A percentile compares a stretch with the other conserved stretches of the same genome.
Conservation (phyloP, 805 yeast genomes). For the Candida lessepsii region DNA sequence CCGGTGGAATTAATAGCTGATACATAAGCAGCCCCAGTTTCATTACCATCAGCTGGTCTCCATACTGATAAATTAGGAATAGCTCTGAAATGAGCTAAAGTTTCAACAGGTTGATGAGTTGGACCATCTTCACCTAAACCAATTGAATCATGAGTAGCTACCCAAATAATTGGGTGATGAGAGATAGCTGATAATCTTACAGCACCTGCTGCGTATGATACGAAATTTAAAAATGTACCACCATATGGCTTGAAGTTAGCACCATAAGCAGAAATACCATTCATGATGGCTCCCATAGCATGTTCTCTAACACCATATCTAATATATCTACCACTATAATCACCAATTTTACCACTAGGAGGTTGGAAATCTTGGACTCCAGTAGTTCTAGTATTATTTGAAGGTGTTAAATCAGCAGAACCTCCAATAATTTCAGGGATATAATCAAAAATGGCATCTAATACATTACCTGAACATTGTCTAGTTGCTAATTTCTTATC, state of each 20-base stretch:
- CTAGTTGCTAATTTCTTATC: constrained; percentile 91
- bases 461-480: constrained; percentile 82
- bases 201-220: constrained; percentile 81
- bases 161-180: constrained; percentile 81
- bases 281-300: constrained; percentile 97
- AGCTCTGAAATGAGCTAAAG: constrained; percentile 83
- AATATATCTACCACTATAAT: constrained; percentile 87
- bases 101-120: constrained; percentile 90
- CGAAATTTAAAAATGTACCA: constrained; percentile 96
- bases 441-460: constrained; percentile 57
- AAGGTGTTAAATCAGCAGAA: constrained; percentile 96
- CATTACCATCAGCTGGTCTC: constrained; percentile 95
- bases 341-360: constrained; percentile 73
- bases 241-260: constrained; percentile 87
- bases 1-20: constrained; percentile 56
- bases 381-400: constrained; percentile 88
- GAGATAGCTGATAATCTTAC: constrained; percentile 81
- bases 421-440: constrained; percentile 95
- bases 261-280: constrained; percentile 92
- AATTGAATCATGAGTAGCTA: constrained; percentile 86
- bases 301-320: constrained; percentile 99
- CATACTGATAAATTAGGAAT: constrained; percentile 78
- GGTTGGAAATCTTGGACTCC: constrained; percentile 92
- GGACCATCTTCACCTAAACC: constrained; percentile 94
- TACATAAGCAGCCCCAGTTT: constrained; percentile 78